Percentiles rank a stretch among this genome's conserved stretches.
Evolutionary conservation across 345 rosid genomes (phyloP).

Genomic region (Lenwebbia sp.): DNA sequence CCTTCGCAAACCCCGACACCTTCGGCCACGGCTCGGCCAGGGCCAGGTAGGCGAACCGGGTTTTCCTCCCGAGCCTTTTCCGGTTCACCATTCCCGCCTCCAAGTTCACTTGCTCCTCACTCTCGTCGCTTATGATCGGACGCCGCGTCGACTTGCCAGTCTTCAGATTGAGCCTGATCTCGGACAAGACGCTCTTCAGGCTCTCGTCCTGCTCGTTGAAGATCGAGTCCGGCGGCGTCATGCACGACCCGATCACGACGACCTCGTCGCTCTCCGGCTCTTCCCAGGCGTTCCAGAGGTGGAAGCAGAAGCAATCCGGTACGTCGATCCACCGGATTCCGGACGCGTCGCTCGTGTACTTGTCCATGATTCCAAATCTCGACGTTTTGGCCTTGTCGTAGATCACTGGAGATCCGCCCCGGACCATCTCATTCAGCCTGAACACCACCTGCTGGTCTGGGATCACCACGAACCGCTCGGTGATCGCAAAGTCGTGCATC

Average conservation of each 20-base stretch:
- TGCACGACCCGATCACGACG: slow-evolving; percentile 79
- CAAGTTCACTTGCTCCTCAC: slow-evolving; percentile 46
- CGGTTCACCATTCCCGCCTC: slow-evolving; percentile 93
- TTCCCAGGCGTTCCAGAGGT: slow-evolving; percentile 95
- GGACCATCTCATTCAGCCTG: slow-evolving; percentile 65
- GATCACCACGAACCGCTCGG: slow-evolving; percentile 63
- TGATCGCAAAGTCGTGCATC: slow-evolving; percentile 87
- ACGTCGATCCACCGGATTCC: slow-evolving; percentile 56
- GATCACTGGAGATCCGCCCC: slow-evolving; percentile 79
- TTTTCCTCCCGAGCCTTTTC: slow-evolving; percentile 65
- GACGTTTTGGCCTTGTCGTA: slow-evolving; percentile 65
- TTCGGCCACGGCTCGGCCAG: slow-evolving; percentile 90
- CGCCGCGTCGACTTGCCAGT: slow-evolving; percentile 64
- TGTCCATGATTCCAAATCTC: slow-evolving; percentile 66
- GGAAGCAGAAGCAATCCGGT: slow-evolving; percentile 87
- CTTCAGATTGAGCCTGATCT: slow-evolving; percentile 54
- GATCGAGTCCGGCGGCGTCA: slow-evolving; percentile 87
- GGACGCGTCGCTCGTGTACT: slow-evolving; percentile 35
- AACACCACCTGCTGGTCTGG: slow-evolving; percentile 91
- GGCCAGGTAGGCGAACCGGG: slow-evolving; percentile 57
- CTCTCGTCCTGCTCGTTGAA: slow-evolving; percentile 77
- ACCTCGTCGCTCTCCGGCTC: slow-evolving; percentile 74
- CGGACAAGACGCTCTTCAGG: slow-evolving; percentile 60
- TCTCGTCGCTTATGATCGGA: slow-evolving; percentile 24
- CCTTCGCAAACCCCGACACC: slow-evolving; percentile 81